These are phyloP conservation scores for Russula emetica DNA, from an alignment of 768 basidiomycete genomes.

Conservation along the genomic window DNA sequence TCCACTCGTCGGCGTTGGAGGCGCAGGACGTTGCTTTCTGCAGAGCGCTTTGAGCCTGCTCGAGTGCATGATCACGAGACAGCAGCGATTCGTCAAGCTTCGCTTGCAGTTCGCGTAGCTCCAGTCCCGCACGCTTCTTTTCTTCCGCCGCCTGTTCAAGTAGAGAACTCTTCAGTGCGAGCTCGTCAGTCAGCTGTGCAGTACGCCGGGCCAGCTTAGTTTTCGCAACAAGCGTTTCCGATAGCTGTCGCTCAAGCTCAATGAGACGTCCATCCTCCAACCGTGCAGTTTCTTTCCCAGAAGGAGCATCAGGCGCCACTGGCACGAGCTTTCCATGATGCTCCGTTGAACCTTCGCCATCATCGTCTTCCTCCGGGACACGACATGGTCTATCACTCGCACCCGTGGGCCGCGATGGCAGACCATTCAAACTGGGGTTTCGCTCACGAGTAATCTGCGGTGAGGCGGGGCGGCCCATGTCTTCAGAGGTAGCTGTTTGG, in stretches of 20 bases:
- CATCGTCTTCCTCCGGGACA: conserved; percentile 49
- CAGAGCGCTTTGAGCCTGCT: no score
- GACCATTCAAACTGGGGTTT: conserved; percentile 40
- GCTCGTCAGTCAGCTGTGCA: no score
- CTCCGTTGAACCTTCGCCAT: conserved; percentile 47
- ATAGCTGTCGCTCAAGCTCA: conserved; percentile 41
- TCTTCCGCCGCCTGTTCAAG: no score
- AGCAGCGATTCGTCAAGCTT: no score
- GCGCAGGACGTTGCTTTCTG: no score
- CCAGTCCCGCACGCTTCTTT: no score
- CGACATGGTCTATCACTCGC: conserved; percentile 28
- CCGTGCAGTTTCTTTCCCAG: conserved; percentile 57
- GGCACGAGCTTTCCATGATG: conserved; percentile 72
- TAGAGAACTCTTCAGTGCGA: no score
- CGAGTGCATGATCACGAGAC: no score
- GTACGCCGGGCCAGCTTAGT: no score
- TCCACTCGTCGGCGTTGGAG: no score
- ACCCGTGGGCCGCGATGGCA: conserved; percentile 35
- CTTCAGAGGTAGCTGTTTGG: conserved; percentile 30
- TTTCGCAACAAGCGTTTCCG: conserved; percentile 44
- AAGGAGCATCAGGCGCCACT: conserved; percentile 60
- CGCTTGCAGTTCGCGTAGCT: no score
- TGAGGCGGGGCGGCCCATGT: conserved; percentile 24
- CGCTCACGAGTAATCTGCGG: no score
- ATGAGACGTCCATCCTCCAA: conserved; percentile 63